A percentile compares a stretch with the other conserved stretches of the same genome.
Conservation (phyloP, 2,329 filamentous ascomycete species). For the Incumbomyces lentus region DNA sequence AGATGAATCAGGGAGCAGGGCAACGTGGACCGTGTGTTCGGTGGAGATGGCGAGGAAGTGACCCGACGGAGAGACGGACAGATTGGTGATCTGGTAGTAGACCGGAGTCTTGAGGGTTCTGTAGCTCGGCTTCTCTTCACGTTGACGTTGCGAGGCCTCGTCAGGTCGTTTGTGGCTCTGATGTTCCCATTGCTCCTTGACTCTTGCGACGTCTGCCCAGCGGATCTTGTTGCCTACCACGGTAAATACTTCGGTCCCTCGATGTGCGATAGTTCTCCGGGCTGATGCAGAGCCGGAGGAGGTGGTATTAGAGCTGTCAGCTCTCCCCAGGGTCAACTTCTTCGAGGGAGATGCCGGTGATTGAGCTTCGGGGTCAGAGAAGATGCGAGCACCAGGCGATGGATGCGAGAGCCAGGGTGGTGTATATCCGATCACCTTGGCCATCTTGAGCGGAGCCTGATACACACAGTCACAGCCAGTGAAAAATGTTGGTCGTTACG, state of each 20-base stretch:
- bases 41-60: conserved; percentile 75
- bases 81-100: conserved; percentile 72
- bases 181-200: conserved; percentile 56
- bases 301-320: conserved; percentile 18
- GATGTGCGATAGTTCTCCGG: conserved; percentile 58
- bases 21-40: conserved; percentile 76
- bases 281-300: conserved; percentile 27
- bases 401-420: conserved; percentile 76
- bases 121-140: conserved; percentile 12
- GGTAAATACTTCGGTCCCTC: conserved; percentile 80
- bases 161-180: conserved; percentile 16
- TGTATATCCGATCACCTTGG: conserved; percentile 74
- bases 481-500: no score
- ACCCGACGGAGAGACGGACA: conserved; percentile 71
- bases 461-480: no score
- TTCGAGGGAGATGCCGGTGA: conserved; percentile 27
- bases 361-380: conserved; percentile 45
- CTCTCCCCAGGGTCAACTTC: conserved; percentile 26
- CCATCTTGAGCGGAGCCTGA: conserved; percentile 48
- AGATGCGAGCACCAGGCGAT: conserved; percentile 67
- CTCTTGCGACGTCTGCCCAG: conserved; percentile 72
- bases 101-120: conserved; percentile 68
- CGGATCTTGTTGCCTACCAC: conserved; percentile 81
- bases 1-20: conserved; percentile 69
- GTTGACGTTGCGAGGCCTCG: conserved; percentile 4